Conservation (phyloP, 495 filamentous ascomycete species). For the Bryoglossum gracile region DNA sequence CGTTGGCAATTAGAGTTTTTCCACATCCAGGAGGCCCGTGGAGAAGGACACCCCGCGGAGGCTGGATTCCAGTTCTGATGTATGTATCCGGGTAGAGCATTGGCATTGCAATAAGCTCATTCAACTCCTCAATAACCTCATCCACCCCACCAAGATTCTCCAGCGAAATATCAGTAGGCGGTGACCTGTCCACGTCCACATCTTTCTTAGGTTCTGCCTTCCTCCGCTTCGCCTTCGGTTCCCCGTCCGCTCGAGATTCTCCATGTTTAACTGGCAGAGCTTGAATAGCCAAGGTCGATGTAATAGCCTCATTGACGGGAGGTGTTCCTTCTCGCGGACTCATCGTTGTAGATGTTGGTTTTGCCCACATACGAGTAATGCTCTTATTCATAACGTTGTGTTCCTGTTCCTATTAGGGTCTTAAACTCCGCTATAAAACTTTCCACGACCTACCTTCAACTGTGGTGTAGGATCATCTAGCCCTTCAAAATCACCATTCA, state of each 20-base stretch:
- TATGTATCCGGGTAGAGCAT: slow-evolving; percentile 54
- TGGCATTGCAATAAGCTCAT: slow-evolving; percentile 76
- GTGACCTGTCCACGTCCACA: slow-evolving; percentile 56
- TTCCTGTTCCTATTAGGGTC: slow-evolving; percentile 33
- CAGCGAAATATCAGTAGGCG: slow-evolving; percentile 69
- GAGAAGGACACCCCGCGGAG: slow-evolving; percentile 80
- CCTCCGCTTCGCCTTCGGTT: slow-evolving; percentile 59
- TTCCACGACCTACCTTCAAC: slow-evolving; percentile 16
- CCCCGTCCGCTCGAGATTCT: slow-evolving; percentile 50
- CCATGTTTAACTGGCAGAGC: slow-evolving; percentile 25
- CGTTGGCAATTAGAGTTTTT: slow-evolving; percentile 90
- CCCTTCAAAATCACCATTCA: slow-evolving; percentile 62
- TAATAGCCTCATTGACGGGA: slow-evolving; percentile 17
- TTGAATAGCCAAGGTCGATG: slow-evolving; percentile 16
- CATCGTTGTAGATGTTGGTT: slow-evolving; percentile 32
- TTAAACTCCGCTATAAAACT: neutral
- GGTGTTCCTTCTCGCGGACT: slow-evolving; percentile 18
- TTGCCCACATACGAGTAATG: slow-evolving; percentile 63
- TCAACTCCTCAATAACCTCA: slow-evolving; percentile 65
- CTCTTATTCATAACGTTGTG: slow-evolving; percentile 68
- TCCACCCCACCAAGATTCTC: slow-evolving; percentile 83
- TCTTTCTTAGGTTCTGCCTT: slow-evolving; percentile 41
- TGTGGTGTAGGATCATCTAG: slow-evolving; percentile 36
- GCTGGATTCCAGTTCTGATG: slow-evolving; percentile 62
- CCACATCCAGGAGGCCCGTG: slow-evolving; percentile 94